phyloP scores from a whole-genome alignment of 805 yeast genomes.

The Wilhelminamyces savonicus region DNA sequence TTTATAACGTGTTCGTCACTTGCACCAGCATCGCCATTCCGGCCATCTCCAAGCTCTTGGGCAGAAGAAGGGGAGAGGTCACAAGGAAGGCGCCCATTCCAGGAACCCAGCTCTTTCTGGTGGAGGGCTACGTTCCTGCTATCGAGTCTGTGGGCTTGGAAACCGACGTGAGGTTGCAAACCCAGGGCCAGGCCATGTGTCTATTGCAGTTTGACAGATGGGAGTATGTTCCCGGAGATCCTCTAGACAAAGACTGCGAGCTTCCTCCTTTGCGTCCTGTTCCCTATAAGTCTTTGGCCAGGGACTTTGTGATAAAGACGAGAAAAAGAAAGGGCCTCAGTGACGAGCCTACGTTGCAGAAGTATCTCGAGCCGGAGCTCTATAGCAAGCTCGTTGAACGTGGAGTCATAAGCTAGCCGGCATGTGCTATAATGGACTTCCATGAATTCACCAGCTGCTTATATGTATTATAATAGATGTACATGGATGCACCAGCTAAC shows the following conservation, averaged over 20 bases:
- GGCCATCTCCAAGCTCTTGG: conserved; percentile 44
- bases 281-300: conserved; percentile 58
- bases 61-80: conserved; percentile 63
- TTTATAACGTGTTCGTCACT: conserved; percentile 53
- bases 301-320: conserved; percentile 87
- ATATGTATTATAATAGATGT: too few relatives aligned
- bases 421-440: background rate
- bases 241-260: conserved; percentile 58
- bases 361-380: conserved; percentile 60
- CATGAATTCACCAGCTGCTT: background rate
- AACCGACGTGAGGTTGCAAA: conserved; percentile 70
- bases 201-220: conserved; percentile 62
- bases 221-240: conserved; percentile 87
- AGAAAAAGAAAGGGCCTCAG: conserved; percentile 81
- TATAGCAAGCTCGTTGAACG: conserved; percentile 46
- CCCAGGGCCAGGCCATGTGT: conserved; percentile 75
- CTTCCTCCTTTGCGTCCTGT: conserved; percentile 76
- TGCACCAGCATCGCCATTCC: conserved; percentile 45
- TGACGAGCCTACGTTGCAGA: conserved; percentile 61
- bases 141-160: conserved; percentile 89
- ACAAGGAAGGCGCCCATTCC: conserved; percentile 47
- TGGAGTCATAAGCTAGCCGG: conserved; percentile 24
- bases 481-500: too few relatives aligned
- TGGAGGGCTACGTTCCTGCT: conserved; percentile 71
- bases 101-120: conserved; percentile 62